Evolutionary conservation across 192 early-diverging fungal genomes (phyloP), one percentile per base, ranked within the genome.

Genomic region (Backusella circina): DNA sequence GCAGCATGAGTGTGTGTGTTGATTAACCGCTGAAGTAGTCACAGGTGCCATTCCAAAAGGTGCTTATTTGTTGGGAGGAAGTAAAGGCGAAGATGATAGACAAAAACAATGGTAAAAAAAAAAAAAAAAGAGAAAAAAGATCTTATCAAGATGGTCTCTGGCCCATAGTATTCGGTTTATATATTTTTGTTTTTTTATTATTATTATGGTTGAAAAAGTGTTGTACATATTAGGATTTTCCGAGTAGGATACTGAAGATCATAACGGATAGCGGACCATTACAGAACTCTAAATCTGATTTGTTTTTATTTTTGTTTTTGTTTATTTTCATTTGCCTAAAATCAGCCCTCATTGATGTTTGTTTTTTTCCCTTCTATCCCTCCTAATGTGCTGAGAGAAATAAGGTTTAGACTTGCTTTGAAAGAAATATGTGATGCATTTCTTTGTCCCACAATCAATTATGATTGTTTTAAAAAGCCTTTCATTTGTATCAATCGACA

Each of bases 61-160:
- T 57, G n/a, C 23, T 26, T 57, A 21, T 57, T 57, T 57, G 5
- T n/a, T 30, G 7, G 26, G 3, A 26, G 28, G 39, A 31, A 21
- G 13, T 28, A 72, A 61, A 74, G 12, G 10, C 61, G 35, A 37
- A 36, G 61, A 50, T 72, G 57, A 50, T 18, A 23, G 26, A 74
- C 41, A 67, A 65, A 73, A 65, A 5, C 0, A 15, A n/a, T n/a
- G 16, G 44, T n/a, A n/a, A n/a, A 41, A 41, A 66, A 74, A 64
- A 66, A 66, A 21, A 39, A 66, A n/a, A 38, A 30, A 51, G 32
- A 54, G 18, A 41, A 32, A 31, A 31, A 26, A 61, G 23, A 73
- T 61, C 47, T 73, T 41, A 51, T 50, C 72, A 61, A 73, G 36
- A 13, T 68, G 67, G 36, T 68, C 36, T 68, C 67, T 68, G 32